A percentile compares a stretch with the other conserved stretches of the same genome.
Evolutionary conservation across 352 stramenopile species (phyloP).

Genomic region (Ophiocytium majus): DNA sequence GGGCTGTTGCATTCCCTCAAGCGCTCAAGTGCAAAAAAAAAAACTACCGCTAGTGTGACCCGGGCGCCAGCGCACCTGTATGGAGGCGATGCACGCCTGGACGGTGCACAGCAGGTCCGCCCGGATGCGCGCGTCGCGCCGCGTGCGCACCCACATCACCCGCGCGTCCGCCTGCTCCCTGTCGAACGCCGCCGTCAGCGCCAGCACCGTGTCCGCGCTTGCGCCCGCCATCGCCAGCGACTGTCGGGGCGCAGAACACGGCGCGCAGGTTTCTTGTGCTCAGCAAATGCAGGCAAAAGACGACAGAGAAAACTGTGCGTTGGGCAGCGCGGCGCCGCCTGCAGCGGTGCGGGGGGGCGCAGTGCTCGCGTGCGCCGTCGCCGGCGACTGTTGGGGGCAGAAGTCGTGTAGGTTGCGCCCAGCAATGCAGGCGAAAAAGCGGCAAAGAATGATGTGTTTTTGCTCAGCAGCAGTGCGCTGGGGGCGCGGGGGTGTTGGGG

Average conservation of each 20-base stretch:
- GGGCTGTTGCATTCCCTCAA: neutral
- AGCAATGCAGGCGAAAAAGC: too few relatives aligned
- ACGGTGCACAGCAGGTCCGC: slow-evolving; percentile 50
- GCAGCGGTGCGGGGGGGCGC: too few relatives aligned
- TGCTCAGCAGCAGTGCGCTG: too few relatives aligned
- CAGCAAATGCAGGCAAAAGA: too few relatives aligned
- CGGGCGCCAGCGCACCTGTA: neutral
- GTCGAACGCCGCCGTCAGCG: slow-evolving; percentile 20
- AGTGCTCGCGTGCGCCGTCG: too few relatives aligned
- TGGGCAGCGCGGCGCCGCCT: too few relatives aligned
- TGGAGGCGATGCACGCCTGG: slow-evolving; percentile 26
- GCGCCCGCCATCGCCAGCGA: slow-evolving; percentile 24
- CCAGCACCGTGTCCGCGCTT: slow-evolving; percentile 38
- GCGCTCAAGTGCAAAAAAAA: neutral
- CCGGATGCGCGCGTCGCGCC: slow-evolving; percentile 42
- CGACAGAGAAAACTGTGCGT: too few relatives aligned
- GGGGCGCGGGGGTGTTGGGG: too few relatives aligned
- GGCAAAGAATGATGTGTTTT: too few relatives aligned
- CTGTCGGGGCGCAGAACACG: neutral
- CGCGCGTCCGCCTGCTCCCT: slow-evolving; percentile 39
- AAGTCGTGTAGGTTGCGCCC: too few relatives aligned
- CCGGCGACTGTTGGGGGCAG: too few relatives aligned
- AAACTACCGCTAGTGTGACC: neutral
- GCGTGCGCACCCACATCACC: slow-evolving; percentile 39
- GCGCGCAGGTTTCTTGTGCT: too few relatives aligned